Percentiles rank a stretch among this genome's conserved stretches.
Evolutionary conservation across 148 eudicot genomes (phyloP).

Genomic region (Rhododendron simsii): DNA sequence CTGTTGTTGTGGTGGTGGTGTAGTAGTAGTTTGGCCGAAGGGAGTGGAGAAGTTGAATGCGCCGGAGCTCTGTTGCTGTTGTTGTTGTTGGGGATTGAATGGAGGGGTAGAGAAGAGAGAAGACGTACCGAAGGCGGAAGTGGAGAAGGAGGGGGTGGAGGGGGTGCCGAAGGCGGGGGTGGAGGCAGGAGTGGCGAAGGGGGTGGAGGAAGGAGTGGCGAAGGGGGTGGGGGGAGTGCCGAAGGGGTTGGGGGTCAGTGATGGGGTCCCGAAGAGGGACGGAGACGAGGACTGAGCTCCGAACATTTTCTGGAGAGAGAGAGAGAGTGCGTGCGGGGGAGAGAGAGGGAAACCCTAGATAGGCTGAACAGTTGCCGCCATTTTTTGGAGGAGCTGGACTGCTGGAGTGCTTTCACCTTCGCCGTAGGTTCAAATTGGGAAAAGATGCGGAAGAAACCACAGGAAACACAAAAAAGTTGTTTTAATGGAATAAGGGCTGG

Average conservation of each 20-base stretch:
- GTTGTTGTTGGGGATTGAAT: slow-evolving; percentile 46
- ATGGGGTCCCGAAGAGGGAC: slow-evolving; percentile 38
- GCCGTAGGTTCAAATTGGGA: no score
- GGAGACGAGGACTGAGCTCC: slow-evolving; percentile 41
- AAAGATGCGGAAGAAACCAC: no score
- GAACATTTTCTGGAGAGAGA: slow-evolving; percentile 35
- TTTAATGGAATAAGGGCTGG: no score
- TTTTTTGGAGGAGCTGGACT: neutral
- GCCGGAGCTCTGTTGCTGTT: slow-evolving; percentile 31
- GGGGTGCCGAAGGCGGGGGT: slow-evolving; percentile 61
- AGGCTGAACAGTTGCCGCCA: slow-evolving; percentile 14
- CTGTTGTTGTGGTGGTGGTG: neutral
- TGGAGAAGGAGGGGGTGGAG: slow-evolving; percentile 33
- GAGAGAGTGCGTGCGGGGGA: neutral
- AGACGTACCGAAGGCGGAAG: slow-evolving; percentile 37
- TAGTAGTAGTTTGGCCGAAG: slow-evolving; percentile 20
- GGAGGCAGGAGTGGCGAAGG: slow-evolving; percentile 42
- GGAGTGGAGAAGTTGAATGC: slow-evolving; percentile 43
- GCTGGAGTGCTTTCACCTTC: no score
- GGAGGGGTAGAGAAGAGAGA: slow-evolving; percentile 46
- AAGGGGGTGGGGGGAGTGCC: slow-evolving; percentile 28
- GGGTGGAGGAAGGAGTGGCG: slow-evolving; percentile 25
- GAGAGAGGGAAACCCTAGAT: neutral
- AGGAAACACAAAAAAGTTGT: no score
- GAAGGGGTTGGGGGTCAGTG: slow-evolving; percentile 21